Evolutionary conservation across 192 early-diverging fungal species (phyloP).

Genomic region (Chytriomyces sp.): DNA sequence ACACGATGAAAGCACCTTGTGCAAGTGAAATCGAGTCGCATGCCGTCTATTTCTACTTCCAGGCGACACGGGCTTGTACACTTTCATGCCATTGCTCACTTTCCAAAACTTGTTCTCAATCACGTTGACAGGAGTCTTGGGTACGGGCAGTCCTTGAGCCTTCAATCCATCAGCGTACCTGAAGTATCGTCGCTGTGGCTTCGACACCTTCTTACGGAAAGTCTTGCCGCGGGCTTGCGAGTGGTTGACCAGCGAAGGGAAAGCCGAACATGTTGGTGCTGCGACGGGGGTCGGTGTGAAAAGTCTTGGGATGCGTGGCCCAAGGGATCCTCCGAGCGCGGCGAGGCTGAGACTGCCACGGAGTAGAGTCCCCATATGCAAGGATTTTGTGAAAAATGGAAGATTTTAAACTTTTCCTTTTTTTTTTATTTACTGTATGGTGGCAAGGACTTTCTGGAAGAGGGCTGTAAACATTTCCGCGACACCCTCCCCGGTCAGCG

Average conservation of each 20-base stretch:
- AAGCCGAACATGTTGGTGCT: background rate
- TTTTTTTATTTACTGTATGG: background rate
- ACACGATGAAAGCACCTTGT: conserved; percentile 53
- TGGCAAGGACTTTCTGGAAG: conserved; percentile 40
- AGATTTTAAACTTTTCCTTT: too few species aligned
- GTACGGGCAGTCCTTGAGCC: conserved; percentile 32
- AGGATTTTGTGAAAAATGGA: too few species aligned
- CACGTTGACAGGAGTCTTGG: conserved; percentile 30
- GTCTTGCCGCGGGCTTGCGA: conserved; percentile 50
- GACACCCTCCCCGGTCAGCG: conserved; percentile 51
- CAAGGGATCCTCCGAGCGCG: too few species aligned
- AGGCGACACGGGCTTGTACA: conserved; percentile 86
- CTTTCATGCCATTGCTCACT: conserved; percentile 82
- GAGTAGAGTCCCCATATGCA: too few species aligned
- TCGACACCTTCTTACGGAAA: conserved; percentile 45
- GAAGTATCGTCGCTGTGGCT: conserved; percentile 41
- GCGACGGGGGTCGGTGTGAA: background rate
- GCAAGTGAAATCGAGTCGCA: conserved; percentile 83
- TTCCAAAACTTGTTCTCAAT: conserved; percentile 60
- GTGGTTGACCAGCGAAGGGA: background rate
- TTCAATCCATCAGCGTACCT: conserved; percentile 39
- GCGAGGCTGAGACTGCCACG: too few species aligned
- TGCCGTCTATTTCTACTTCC: conserved; percentile 85
- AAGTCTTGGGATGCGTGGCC: too few species aligned
- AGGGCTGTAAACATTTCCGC: conserved; percentile 53